Base-by-base conservation (phyloP, 1,139 yeast genomes). In the Saccharomycopsis hybrid region DNA sequence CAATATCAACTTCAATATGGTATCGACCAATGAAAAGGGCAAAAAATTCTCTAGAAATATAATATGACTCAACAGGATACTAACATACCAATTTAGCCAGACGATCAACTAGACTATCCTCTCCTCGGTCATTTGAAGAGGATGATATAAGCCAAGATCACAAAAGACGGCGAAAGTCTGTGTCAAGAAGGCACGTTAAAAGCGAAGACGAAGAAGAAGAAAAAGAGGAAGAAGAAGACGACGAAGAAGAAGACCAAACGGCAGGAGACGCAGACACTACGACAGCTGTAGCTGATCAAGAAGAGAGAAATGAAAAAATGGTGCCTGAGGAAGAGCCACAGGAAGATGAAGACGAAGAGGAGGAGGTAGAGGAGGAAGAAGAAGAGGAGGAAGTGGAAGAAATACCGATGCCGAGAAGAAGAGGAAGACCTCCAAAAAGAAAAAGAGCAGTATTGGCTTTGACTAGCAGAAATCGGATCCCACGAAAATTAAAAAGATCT, bases 371-470 rank as follows among this genome's bases (percentile, higher is more conserved):
- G 4, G 27, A 32, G 7, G 50, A 25, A 25, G 48, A 44, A 1
- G 48, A 43, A 11, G 38, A 37, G 18, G 41, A 43, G n/a, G 31
- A 42, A 11, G 49, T 18, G 24, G 25, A 41, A 7, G 32, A n/a
- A n/a, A 28, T 29, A 3, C 47, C 40, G 4, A 28, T 37, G 33
- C 41, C 27, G 28, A 37, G 46, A 47, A 32, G 50, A 18, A n/a
- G 42, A 24, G 30, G 51, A 44, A 25, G 48, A 44, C 18, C 44
- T 25, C 29, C 43, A 41, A 36, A 38, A 42, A 24, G 49, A 41
- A n/a, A 5, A 5, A 5, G 35, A 41, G 5, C 9, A 45, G n/a
- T 24, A 13, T 29, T 25, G 47, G 24, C 18, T 4, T 9, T 32
- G 37, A 31, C 9, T 5, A 13, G 5, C 39, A 31, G 30, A 35